Conservation (phyloP, 1,284 basidiomycete species). For the Trametes hirsuta region DNA sequence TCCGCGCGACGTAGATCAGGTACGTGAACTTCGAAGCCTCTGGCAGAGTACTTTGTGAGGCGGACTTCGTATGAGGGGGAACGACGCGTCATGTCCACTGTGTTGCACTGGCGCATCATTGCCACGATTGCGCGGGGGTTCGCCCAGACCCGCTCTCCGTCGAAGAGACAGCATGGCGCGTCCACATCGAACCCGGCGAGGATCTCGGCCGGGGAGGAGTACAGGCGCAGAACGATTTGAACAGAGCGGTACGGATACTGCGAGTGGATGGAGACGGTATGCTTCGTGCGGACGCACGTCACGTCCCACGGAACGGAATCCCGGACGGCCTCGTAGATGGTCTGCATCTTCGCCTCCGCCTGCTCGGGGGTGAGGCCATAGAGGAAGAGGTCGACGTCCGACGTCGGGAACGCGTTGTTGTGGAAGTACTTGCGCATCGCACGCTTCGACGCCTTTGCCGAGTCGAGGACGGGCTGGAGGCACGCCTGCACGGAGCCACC, state of each 20-base stretch:
- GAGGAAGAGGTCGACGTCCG: slow-evolving; percentile 65
- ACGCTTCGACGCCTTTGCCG: slow-evolving; percentile 52
- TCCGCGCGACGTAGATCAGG: slow-evolving; percentile 51
- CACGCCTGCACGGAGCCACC: slow-evolving; percentile 62
- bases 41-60: slow-evolving; percentile 55
- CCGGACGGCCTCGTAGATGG: slow-evolving; percentile 61
- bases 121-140: slow-evolving; percentile 58
- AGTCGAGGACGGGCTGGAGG: slow-evolving; percentile 50
- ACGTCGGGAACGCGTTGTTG: slow-evolving; percentile 53
- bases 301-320: slow-evolving; percentile 68
- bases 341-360: slow-evolving; percentile 59
- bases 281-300: slow-evolving; percentile 63
- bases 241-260: slow-evolving; percentile 65
- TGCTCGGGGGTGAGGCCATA: slow-evolving; percentile 58
- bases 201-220: slow-evolving; percentile 60
- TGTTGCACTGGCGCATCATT: slow-evolving; percentile 65
- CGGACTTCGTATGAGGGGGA: slow-evolving; percentile 68
- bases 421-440: slow-evolving; percentile 60
- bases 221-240: slow-evolving; percentile 60
- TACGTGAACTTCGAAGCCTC: slow-evolving; percentile 59
- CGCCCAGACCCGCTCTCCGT: slow-evolving; percentile 57
- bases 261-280: slow-evolving; percentile 64
- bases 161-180: slow-evolving; percentile 58
- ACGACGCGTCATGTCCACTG: slow-evolving; percentile 57
- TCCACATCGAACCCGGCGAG: slow-evolving; percentile 67